Base-by-base conservation (phyloP, 768 basidiomycete genomes). In the Kockovaella imperatae region DNA sequence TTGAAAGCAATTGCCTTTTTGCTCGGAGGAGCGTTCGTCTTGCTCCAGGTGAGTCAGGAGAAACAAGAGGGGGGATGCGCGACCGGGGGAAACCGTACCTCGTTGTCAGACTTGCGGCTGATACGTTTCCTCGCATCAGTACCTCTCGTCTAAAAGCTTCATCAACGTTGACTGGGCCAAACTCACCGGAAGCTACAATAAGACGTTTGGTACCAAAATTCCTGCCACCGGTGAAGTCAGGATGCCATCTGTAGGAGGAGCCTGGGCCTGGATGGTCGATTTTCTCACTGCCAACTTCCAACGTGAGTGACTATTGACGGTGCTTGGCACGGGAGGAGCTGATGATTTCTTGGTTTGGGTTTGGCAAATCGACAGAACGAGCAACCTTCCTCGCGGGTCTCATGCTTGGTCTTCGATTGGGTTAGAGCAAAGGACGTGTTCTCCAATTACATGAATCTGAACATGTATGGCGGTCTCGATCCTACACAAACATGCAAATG, bases 251-350 rank as follows among this genome's bases (percentile, higher is more conserved):
- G 69, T 87, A 45, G 67, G 68, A 17, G 78, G 81, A 2, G 62
- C 84, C 21, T 87, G 84, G 79, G 76, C 65, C 31, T 81, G 59
- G 59, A 57, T 72, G 40, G 63, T 71, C 32, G 75, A 87, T 70
- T 95, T 96, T 74, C 72, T 96, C 69, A 86, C 85, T 0, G 86
- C 89, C 5, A 87, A 95, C 67, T 91, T 96, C 72, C 91, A 89
- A 63, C 84, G 83, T 71, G 50, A 64, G 69, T 62, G 30, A 6
- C n/a, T 18, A n/a, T 28, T 31, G n/a, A n/a, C n/a, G 4, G 14
- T 5, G 5, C 21, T 26, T 3, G 18, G 32, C 15, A 23, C 25
- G 18, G 30, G 18, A 25, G 45, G 30, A 17, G 32, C 20, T 35
- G 10, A 29, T 25, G 3, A n/a, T 2, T 14, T 18, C 20, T 20